A percentile compares a stretch with the other conserved stretches of the same genome.
Evolutionary conservation across 1,284 basidiomycete genomes (phyloP).

Genomic region (Ustilago cynodontis): DNA sequence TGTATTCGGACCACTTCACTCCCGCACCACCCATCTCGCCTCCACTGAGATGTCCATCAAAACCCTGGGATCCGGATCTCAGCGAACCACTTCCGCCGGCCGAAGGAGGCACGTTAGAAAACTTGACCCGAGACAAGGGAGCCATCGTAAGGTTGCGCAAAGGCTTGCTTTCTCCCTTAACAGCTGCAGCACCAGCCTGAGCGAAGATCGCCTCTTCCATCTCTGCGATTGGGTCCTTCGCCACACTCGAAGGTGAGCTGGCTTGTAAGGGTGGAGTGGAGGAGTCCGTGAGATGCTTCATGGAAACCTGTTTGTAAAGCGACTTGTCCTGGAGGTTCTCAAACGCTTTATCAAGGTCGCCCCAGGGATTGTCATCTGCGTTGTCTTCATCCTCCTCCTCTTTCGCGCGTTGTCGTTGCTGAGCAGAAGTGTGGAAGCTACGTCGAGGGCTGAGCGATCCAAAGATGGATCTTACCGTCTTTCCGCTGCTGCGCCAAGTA

Average conservation of each 20-base stretch:
- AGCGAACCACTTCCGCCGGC: neutral
- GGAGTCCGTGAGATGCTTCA: conserved; percentile 6
- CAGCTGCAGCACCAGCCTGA: conserved; percentile 45
- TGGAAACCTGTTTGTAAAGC: conserved; percentile 43
- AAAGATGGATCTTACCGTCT: neutral
- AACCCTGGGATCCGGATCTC: neutral
- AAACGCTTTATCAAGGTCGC: conserved; percentile 50
- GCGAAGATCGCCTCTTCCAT: conserved; percentile 58
- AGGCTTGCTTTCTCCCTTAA: conserved; percentile 4
- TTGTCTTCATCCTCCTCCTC: conserved; percentile 14
- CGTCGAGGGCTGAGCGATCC: conserved; percentile 6
- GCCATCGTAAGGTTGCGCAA: neutral
- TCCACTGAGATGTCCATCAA: neutral
- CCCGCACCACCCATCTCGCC: conserved; percentile 2
- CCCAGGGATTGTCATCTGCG: conserved; percentile 56
- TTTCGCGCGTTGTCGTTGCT: neutral
- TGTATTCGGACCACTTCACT: conserved; percentile 54
- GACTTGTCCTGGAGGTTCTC: conserved; percentile 43
- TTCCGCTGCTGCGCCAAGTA: neutral
- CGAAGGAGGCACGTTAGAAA: conserved; percentile 34
- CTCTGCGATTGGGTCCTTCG: conserved; percentile 30
- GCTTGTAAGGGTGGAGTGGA: neutral
- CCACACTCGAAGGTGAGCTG: neutral
- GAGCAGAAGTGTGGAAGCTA: conserved; percentile 27
- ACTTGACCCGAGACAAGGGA: conserved; percentile 19